Evolutionary conservation across 2,329 filamentous ascomycete genomes (phyloP).

Genomic region (Didymella exigua): DNA sequence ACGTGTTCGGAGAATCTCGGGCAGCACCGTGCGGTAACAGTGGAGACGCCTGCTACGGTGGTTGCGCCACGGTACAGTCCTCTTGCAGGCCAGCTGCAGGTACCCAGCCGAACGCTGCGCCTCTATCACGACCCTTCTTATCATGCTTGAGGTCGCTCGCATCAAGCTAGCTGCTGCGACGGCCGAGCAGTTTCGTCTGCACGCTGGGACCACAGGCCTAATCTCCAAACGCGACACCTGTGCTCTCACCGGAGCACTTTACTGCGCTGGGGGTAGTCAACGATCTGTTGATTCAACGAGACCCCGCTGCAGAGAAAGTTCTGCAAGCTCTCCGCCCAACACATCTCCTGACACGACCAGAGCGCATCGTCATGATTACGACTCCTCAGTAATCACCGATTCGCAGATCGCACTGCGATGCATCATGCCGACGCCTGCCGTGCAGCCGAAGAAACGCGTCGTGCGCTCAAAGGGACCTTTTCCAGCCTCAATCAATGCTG

Average conservation of each 20-base stretch:
- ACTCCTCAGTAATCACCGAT: slow-evolving; percentile 10
- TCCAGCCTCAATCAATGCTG: slow-evolving; percentile 12
- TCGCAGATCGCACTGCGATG: slow-evolving; percentile 4
- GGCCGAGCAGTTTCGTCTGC: slow-evolving; percentile 2
- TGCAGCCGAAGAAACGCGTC: slow-evolving; percentile 10
- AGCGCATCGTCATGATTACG: slow-evolving; percentile 10
- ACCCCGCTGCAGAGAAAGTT: slow-evolving; percentile 23
- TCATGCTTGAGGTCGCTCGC: slow-evolving; percentile 4
- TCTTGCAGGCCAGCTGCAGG: slow-evolving; percentile 22
- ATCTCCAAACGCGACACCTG: slow-evolving; percentile 6
- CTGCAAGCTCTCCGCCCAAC: slow-evolving; percentile 20
- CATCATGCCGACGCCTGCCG: slow-evolving; percentile 20
- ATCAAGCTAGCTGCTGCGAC: slow-evolving; percentile 3
- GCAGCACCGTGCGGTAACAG: slow-evolving; percentile 9
- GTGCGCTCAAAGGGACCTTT: slow-evolving; percentile 19
- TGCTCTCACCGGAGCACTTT: slow-evolving; percentile 14
- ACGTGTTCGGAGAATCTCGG: slow-evolving; percentile 19
- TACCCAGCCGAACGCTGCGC: slow-evolving; percentile 16
- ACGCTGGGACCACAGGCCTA: slow-evolving; percentile 8
- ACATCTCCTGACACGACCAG: slow-evolving; percentile 15
- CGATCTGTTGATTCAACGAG: slow-evolving; percentile 17
- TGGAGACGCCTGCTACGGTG: slow-evolving; percentile 23
- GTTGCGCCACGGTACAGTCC: slow-evolving; percentile 23
- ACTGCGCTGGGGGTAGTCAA: slow-evolving; percentile 6
- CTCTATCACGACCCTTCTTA: slow-evolving; percentile 17